Evolutionary conservation across 306 rosid species (phyloP).

Genomic region (Cyclanthera cordifolia): DNA sequence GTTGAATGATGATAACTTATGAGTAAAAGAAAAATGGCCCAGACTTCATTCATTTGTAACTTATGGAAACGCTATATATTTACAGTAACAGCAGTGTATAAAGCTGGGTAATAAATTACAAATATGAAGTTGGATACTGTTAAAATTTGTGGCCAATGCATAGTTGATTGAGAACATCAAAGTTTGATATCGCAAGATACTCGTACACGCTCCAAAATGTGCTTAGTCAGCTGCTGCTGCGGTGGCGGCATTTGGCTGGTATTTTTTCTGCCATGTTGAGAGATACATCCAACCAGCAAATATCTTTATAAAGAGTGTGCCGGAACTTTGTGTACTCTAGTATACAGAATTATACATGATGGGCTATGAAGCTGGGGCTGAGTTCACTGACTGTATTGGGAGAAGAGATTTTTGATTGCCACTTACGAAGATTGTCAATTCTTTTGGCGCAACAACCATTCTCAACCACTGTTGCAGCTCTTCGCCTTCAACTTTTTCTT

Average conservation of each 20-base stretch:
- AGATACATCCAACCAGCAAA: constrained; percentile 24
- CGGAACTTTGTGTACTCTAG: constrained; percentile 32
- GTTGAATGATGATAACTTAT: neutral
- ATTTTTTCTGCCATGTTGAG: constrained; percentile 21
- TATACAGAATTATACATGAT: constrained; percentile 22
- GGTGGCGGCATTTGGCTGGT: constrained; percentile 15
- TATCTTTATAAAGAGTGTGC: constrained; percentile 24
- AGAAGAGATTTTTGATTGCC: constrained; percentile 53
- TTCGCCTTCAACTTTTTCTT: constrained; percentile 86
- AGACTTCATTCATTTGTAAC: constrained; percentile 4
- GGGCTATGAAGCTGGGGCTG: constrained; percentile 19
- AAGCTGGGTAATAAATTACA: constrained; percentile 40
- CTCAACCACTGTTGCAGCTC: constrained; percentile 81
- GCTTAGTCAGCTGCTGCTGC: constrained; percentile 11
- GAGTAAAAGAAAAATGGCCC: neutral
- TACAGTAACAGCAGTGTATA: constrained; percentile 12
- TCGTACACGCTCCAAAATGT: constrained; percentile 18
- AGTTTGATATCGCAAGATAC: constrained; percentile 15
- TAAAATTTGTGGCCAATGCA: constrained; percentile 40
- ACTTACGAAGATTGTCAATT: constrained; percentile 44
- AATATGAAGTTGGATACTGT: constrained; percentile 24
- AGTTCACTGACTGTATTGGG: constrained; percentile 38
- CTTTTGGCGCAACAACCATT: constrained; percentile 75
- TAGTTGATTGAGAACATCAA: constrained; percentile 23
- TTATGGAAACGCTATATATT: constrained; percentile 11